Base-by-base conservation (phyloP, 257 asterid genomes). In the Datura wrightii region DNA sequence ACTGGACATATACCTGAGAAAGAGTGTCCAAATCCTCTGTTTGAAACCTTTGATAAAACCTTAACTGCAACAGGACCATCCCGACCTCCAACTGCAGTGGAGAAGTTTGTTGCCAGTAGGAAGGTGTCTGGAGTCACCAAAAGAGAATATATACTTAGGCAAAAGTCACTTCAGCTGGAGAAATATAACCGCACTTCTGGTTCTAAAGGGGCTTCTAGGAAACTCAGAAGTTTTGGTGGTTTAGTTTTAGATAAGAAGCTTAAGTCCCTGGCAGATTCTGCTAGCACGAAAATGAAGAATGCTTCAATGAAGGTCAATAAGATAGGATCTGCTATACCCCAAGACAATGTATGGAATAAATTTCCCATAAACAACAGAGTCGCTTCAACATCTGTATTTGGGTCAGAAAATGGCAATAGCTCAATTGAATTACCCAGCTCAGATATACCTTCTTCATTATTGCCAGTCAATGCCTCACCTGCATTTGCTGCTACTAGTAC, bases 191-290 rank as follows among this genome's bases (percentile, higher is more conserved):
- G 95, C 37, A 84, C 92, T 2, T 86, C 87, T 66, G 94, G 97
- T 82, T 89, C 97, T 67, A 94, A 91, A 90, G 90, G 91, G 79
- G 70, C 94, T 37, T 88, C 94, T 41, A 90, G 94, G 79, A 94
- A 93, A 81, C 91, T 90, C 53, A 87, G 88, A 83, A 86, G 88
- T 87, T 92, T 93, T 81, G 89, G 94, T 69, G 91, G 97, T 79
- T 90, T 93, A 6, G 88, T 92, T 88, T 89, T 93, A 89, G 98
- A 94, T 89, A 89, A 92, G 90, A 93, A 93, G 83, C 94, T 93
- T 42, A 92, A 89, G 83, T 92, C 94, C 3, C 89, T 94, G 34
- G 93, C 93, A 18, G 95, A 92, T 50, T 87, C 93, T 82, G 86
- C 93, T 5, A 89, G 91, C 83, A 54, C 87, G 79, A 92, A 86